These are phyloP conservation scores for Voacanga thouarsii DNA, from an alignment of 257 asterid species.

Conservation along the genomic window DNA sequence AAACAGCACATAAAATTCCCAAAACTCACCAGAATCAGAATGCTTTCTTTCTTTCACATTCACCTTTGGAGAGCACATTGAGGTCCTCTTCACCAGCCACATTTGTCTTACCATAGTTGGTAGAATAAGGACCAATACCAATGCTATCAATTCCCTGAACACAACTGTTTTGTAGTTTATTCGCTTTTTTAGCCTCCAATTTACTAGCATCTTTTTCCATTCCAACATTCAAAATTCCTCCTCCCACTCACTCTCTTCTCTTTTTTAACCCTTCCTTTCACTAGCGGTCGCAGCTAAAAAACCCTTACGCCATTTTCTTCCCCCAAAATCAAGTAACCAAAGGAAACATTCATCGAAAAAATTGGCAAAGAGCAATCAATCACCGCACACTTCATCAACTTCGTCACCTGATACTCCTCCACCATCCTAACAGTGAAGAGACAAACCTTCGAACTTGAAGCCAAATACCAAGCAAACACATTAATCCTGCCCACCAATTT, in stretches of 20 bases:
- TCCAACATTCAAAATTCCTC: constrained; percentile 22
- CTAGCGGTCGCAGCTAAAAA: constrained; percentile 50
- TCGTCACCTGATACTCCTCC: constrained; percentile 45
- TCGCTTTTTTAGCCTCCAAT: constrained; percentile 26
- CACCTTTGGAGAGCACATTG: constrained; percentile 28
- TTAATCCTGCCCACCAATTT: constrained; percentile 58
- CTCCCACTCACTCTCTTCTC: constrained; percentile 25
- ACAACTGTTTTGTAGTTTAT: constrained; percentile 34
- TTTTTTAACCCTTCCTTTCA: constrained; percentile 58
- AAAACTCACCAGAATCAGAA: constrained; percentile 51
- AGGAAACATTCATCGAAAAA: constrained; percentile 46
- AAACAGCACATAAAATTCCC: constrained; percentile 8
- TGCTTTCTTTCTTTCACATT: constrained; percentile 32
- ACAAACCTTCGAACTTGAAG: constrained; percentile 66
- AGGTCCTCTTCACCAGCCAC: constrained; percentile 25
- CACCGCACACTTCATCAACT: constrained; percentile 75
- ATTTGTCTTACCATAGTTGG: constrained; percentile 21
- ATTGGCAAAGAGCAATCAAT: constrained; percentile 66
- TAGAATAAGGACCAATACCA: constrained; percentile 23
- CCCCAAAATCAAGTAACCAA: constrained; percentile 63
- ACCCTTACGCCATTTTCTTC: constrained; percentile 83
- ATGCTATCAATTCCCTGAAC: constrained; percentile 28
- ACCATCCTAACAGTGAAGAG: constrained; percentile 55
- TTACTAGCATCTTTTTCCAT: constrained; percentile 18
- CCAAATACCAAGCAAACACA: constrained; percentile 62